Percentiles rank a stretch among this genome's conserved stretches.
These are phyloP conservation scores for Tulasnella calospora DNA, from an alignment of 768 basidiomycete species.

Conservation along the genomic window DNA sequence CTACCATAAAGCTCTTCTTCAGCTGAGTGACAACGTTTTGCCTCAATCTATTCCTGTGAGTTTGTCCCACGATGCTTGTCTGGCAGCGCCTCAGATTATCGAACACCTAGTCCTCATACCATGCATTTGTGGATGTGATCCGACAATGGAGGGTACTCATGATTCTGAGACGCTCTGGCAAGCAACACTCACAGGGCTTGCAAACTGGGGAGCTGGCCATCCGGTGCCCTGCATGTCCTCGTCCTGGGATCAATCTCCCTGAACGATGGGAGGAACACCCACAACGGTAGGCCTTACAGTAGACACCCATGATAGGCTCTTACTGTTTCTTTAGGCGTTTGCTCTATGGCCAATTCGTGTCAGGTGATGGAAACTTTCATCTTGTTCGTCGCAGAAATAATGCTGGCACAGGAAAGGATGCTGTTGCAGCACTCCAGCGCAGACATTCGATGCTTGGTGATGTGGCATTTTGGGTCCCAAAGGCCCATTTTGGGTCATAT, in stretches of 20 bases:
- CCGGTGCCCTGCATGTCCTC: background rate
- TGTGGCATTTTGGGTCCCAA: background rate
- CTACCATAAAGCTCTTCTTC: background rate
- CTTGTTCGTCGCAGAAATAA: background rate
- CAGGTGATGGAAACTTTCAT: slow-evolving; percentile 14
- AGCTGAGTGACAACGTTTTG: background rate
- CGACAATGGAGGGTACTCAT: background rate
- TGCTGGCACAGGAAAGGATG: background rate
- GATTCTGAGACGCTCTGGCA: background rate
- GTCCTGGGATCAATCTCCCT: background rate
- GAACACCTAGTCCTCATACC: background rate
- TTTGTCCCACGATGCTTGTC: background rate
- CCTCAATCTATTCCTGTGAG: background rate
- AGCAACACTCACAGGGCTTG: background rate
- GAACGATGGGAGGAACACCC: background rate
- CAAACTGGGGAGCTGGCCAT: background rate
- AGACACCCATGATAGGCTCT: background rate
- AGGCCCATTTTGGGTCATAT: background rate
- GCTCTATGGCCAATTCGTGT: background rate
- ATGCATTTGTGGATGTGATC: background rate
- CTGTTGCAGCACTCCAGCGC: background rate
- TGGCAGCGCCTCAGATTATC: background rate
- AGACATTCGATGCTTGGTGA: background rate
- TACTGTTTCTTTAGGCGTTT: background rate
- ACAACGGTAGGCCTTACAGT: background rate